phyloP scores from a whole-genome alignment of 768 basidiomycete genomes.

The Lentinula raphanica region DNA sequence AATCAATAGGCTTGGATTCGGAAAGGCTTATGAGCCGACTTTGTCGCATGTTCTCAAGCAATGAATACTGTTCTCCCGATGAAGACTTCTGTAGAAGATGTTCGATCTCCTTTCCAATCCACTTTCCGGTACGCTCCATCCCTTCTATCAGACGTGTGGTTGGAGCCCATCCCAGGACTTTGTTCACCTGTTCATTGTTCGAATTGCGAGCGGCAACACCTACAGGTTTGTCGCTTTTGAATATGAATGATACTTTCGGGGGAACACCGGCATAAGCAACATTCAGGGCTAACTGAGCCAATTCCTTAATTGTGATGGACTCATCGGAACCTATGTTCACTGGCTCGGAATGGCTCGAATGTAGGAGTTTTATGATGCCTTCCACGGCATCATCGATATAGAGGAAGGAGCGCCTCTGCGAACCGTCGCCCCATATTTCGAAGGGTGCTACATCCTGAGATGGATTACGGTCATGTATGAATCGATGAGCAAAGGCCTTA shows the following conservation, averaged over 20 bases:
- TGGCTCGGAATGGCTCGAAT: slow-evolving; percentile 28
- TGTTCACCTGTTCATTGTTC: slow-evolving; percentile 34
- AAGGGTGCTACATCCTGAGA: slow-evolving; percentile 20
- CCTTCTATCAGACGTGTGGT: slow-evolving; percentile 36
- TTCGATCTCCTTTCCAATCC: slow-evolving; percentile 46
- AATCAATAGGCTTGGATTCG: slow-evolving; percentile 27
- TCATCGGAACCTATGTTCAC: slow-evolving; percentile 51
- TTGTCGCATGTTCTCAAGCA: too few relatives aligned
- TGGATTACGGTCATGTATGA: slow-evolving; percentile 6
- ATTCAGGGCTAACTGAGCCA: slow-evolving; percentile 35
- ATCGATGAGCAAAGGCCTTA: slow-evolving; percentile 38
- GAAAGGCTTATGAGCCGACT: slow-evolving; percentile 38
- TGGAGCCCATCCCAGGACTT: slow-evolving; percentile 38
- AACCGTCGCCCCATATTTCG: slow-evolving; percentile 56
- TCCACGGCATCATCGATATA: slow-evolving; percentile 52
- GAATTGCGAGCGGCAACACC: slow-evolving; percentile 51
- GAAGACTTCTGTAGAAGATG: background rate
- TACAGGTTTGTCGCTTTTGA: slow-evolving; percentile 26
- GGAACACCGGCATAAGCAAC: slow-evolving; percentile 25
- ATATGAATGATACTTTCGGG: slow-evolving; percentile 22
- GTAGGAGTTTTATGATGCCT: slow-evolving; percentile 40
- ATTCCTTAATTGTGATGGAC: slow-evolving; percentile 34
- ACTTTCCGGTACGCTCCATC: slow-evolving; percentile 39
- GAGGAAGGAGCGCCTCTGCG: slow-evolving; percentile 49
- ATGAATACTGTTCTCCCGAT: slow-evolving; percentile 16